Conservation (phyloP, 140 eudicot species). For the Bidens hawaiensis region DNA sequence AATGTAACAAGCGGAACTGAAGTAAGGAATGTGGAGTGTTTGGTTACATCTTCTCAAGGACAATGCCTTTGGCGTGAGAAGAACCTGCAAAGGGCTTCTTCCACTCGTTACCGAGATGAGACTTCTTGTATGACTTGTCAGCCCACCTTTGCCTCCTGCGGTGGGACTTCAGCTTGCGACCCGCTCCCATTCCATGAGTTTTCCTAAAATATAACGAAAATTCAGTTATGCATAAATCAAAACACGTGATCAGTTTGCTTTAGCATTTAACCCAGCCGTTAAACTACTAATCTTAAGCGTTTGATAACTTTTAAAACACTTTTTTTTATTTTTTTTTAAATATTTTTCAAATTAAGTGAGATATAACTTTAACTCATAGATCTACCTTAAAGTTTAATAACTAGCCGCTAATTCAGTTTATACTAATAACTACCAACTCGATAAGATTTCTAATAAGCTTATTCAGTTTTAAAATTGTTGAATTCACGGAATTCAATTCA, state of each 20-base stretch:
- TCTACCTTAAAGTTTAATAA: too few species aligned
- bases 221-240: neutral
- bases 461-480: too few species aligned
- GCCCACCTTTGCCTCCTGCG: conserved; percentile 56
- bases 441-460: too few species aligned
- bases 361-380: too few species aligned
- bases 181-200: conserved; percentile 64
- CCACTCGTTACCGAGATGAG: conserved; percentile 69
- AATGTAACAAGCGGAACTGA: neutral
- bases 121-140: conserved; percentile 52
- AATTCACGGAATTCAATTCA: too few species aligned
- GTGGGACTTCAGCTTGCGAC: conserved; percentile 52
- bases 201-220: conserved; percentile 24
- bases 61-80: conserved; percentile 66
- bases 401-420: too few species aligned
- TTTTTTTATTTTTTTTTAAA: too few species aligned
- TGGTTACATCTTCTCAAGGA: conserved; percentile 57
- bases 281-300: too few species aligned
- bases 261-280: too few species aligned
- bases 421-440: too few species aligned
- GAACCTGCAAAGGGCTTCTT: conserved; percentile 68
- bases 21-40: neutral
- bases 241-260: neutral
- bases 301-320: too few species aligned
- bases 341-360: too few species aligned